Evolutionary conservation across 2,329 filamentous ascomycete genomes (phyloP).

Genomic region (Talaromyces funiculosus): DNA sequence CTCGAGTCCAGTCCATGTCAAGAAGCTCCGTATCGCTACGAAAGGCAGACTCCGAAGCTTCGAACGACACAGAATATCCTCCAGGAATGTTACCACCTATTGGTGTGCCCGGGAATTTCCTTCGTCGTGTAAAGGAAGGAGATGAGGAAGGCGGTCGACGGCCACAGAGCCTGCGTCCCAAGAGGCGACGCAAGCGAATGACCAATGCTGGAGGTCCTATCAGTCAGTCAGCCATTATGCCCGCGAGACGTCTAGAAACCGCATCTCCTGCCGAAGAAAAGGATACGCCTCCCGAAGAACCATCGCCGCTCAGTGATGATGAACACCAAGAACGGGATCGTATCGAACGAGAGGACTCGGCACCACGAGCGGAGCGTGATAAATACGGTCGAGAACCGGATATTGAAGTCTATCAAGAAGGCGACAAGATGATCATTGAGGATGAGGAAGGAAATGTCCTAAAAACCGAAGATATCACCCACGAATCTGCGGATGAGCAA

Average conservation of each 20-base stretch:
- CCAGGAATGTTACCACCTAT: constrained; percentile 67
- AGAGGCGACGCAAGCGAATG: constrained; percentile 61
- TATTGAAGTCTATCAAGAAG: constrained; percentile 74
- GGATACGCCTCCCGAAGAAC: constrained; percentile 13
- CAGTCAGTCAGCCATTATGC: constrained; percentile 81
- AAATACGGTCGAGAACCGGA: constrained; percentile 31
- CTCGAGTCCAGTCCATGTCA: constrained; percentile 74
- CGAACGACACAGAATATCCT: constrained; percentile 52
- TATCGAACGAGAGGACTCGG: constrained; percentile 36
- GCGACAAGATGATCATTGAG: constrained; percentile 72
- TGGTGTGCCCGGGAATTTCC: constrained; percentile 67
- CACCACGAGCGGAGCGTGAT: constrained; percentile 27
- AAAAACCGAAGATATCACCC: constrained; percentile 51
- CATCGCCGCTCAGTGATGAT: constrained; percentile 15
- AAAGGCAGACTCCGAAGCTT: constrained; percentile 63
- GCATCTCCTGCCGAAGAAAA: constrained; percentile 4
- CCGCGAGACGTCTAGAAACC: constrained; percentile 43
- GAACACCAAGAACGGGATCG: constrained; percentile 23
- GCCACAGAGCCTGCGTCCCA: constrained; percentile 42
- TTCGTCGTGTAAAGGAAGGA: constrained; percentile 72
- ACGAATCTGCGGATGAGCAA: constrained; percentile 52
- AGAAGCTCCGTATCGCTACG: constrained; percentile 68
- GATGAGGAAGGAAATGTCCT: constrained; percentile 83
- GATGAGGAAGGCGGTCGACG: constrained; percentile 48
- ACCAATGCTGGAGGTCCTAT: constrained; percentile 80